A percentile compares a stretch with the other conserved stretches of the same genome.
These are phyloP conservation scores for Cytospora piceae DNA, from an alignment of 2,329 filamentous ascomycete genomes.

Conservation along the genomic window DNA sequence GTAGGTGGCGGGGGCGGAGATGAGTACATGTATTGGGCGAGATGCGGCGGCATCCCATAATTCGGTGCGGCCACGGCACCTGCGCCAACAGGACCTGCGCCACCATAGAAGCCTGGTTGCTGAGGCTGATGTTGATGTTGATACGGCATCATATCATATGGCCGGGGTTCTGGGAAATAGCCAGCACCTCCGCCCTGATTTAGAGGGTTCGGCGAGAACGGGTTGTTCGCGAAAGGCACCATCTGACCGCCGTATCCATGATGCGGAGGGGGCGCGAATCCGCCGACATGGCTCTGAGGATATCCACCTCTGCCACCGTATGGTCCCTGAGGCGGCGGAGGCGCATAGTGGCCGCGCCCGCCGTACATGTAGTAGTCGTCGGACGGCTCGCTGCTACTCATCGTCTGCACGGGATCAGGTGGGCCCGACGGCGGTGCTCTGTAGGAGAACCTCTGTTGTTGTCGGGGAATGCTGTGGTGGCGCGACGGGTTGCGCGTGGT, in stretches of 20 bases:
- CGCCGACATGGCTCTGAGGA: conserved; percentile 52
- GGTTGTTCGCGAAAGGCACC: conserved; percentile 52
- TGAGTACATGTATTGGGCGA: conserved; percentile 47
- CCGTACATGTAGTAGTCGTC: conserved; percentile 59
- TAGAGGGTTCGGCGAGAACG: conserved; percentile 47
- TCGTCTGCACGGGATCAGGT: conserved; percentile 35
- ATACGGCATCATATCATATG: conserved; percentile 58
- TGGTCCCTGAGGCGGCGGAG: conserved; percentile 38
- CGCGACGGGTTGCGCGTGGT: conserved; percentile 45
- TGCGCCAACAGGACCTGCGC: conserved; percentile 34
- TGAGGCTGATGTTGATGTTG: conserved; percentile 51
- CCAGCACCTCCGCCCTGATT: conserved; percentile 43
- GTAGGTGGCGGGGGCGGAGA: conserved; percentile 47
- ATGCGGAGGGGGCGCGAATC: conserved; percentile 44
- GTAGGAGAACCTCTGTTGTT: conserved; percentile 37
- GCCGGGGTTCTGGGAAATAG: conserved; percentile 48
- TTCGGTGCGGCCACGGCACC: conserved; percentile 31
- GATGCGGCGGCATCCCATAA: conserved; percentile 39
- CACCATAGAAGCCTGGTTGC: conserved; percentile 42
- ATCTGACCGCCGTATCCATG: conserved; percentile 46
- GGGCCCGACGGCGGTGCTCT: conserved; percentile 45
- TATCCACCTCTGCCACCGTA: conserved; percentile 44
- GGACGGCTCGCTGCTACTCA: conserved; percentile 64
- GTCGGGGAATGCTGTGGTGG: conserved; percentile 43
- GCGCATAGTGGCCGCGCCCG: conserved; percentile 40